Evolutionary conservation across 768 basidiomycete species (phyloP), one percentile per base, ranked within the genome.

Genomic region (Hemileccinum impolitum): DNA sequence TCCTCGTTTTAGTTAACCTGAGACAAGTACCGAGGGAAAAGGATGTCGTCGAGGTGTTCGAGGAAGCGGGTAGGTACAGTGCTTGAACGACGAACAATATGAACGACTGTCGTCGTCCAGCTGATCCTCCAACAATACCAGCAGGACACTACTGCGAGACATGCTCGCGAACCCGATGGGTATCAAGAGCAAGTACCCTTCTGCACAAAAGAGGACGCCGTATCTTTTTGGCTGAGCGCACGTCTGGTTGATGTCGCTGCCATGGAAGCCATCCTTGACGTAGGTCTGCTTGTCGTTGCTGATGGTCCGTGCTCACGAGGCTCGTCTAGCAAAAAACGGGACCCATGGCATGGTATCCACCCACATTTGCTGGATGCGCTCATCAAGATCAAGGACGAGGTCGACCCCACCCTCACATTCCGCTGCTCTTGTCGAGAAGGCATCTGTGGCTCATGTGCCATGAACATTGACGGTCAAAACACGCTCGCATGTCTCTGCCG

Each of bases 391-490:
- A 99, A 99, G 82, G 97, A 96, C 70, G 95, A 98, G 69, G 64
- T 95, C 25, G 96, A 98, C 73, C 90, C 95, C 3, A 98, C 95
- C 2, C 78, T 99, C 28, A 97, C 95, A 6, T 98, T 99, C 78
- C 84, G 96, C 36, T 80, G 93, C 36, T 90, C 87, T 17, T 95
- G 92, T 75, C 72, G 92, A 48, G 92, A 94, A 73, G 93, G 95
- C 48, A 98, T 99, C 60, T 99, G 95, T 62, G 95, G 95, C 34
- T 94, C 91, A 6, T 98, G 95, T 67, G 94, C 95, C 45, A 96
- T 99, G 94, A 99, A 99, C 77, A 89, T 99, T 66, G 85, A 98
- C 67, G 95, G 95, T 45, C 85, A 90, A 71, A 99, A 99, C 77
- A 98, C 96, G 4, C 84, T 99, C 52, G 94, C 95, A 10, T 99